Evolutionary conservation across 306 rosid genomes (phyloP), one percentile per base, ranked within the genome.

Genomic region (Pterocarpus santalinus): DNA sequence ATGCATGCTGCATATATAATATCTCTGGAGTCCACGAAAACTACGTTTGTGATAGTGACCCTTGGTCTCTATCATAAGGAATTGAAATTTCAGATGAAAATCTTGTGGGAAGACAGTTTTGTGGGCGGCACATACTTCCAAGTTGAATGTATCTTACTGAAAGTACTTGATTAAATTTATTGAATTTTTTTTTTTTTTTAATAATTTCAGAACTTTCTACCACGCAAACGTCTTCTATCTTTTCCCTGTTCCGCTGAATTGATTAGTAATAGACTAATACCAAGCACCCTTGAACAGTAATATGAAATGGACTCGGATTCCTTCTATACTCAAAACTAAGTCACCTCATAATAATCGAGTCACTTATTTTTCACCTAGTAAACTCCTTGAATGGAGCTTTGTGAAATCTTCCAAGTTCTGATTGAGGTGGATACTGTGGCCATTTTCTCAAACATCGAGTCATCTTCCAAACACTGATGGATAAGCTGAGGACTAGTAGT

Each of bases 1-100:
- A 62, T 46, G 70, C 68, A 57, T 57, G 56, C 14, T 73, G 28
- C 58, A 32, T 5, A 58, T 74, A 60, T 44, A 74, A 60, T 39
- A 4, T 58, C 4, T 22, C 10, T 17, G 5, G 58, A 60, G 44
- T 53, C 51, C 39, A 35, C 1, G 0, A 47, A 34, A 46, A 64
- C 22, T 47, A 49, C 22, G 63, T 75, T 9, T 75, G 35, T 39
- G 55, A 73, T 38, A 57, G 68, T 15, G n/a, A 39, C 78, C 38
- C 38, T 22, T 44, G 9, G 49, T 68, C 52, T 41, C 15, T 68
- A 14, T 44, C 11, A 28, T 22, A 44, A 43, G 35, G 49, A 36
- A 36, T 65, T 36, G 2, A 41, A 67, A 17, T 4, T 63, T 41
- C 15, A 22, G 7, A 39, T 17, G 72, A 41, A 39, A 22, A 67